A percentile compares a stretch with the other conserved stretches of the same genome.
phyloP scores from a whole-genome alignment of 164 flowering plant species.

The Magnolia changhungtana region DNA sequence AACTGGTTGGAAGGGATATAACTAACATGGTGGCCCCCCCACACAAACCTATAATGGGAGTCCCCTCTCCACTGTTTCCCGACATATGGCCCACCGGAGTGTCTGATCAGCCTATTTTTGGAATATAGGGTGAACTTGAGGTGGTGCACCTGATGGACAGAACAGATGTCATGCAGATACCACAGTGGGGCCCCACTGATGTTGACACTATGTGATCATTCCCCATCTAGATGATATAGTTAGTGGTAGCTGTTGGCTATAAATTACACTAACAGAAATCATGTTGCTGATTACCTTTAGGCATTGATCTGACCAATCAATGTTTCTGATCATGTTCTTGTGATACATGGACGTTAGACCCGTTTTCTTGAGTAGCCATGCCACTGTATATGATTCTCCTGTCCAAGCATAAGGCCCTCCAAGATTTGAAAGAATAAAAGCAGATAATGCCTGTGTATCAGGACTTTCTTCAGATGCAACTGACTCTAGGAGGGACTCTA shows the following conservation, averaged over 20 bases:
- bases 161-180: no score
- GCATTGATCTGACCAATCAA: conserved; percentile 55
- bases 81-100: no score
- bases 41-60: no score
- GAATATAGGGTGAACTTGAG: no score
- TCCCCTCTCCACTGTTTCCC: no score
- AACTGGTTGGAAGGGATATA: no score
- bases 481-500: conserved; percentile 49
- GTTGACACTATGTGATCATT: no score
- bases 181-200: no score
- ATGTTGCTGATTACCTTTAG: conserved; percentile 46
- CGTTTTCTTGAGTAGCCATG: conserved; percentile 66
- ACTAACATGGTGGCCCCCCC: no score
- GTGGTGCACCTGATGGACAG: no score
- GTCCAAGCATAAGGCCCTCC: conserved; percentile 79
- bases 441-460: conserved; percentile 39
- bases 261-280: background rate
- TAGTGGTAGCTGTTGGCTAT: background rate
- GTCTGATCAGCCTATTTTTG: no score
- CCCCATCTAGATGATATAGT: no score
- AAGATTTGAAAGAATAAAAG: conserved; percentile 63
- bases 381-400: conserved; percentile 69
- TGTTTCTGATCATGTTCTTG: conserved; percentile 53
- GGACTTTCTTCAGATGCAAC: conserved; percentile 43
- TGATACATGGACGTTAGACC: conserved; percentile 50